These are phyloP conservation scores for Psilocybe azurescens DNA, from an alignment of 768 basidiomycete genomes.

Conservation along the genomic window DNA sequence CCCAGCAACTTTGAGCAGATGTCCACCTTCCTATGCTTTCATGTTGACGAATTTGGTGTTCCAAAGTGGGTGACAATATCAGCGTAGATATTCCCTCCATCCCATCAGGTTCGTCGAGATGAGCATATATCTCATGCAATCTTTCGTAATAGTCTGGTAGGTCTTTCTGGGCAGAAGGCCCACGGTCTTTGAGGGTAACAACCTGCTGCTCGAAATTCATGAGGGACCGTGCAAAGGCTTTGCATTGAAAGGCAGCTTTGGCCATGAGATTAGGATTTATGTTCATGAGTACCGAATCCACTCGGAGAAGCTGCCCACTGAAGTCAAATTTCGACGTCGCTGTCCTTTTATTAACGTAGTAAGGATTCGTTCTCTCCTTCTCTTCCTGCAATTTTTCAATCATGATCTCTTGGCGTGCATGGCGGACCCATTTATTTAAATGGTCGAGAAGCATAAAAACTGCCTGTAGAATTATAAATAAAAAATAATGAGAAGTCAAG, in stretches of 20 bases:
- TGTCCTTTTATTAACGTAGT: conserved; percentile 20
- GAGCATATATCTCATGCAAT: conserved; percentile 94
- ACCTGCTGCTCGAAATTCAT: conserved; percentile 95
- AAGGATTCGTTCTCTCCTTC: conserved; percentile 41
- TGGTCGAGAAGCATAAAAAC: conserved; percentile 96
- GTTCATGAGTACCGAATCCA: conserved; percentile 83
- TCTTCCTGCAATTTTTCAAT: conserved; percentile 46
- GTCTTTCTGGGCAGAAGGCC: conserved; percentile 44
- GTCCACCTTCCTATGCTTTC: conserved; percentile 98
- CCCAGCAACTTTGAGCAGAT: conserved; percentile 99
- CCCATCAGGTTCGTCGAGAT: conserved; percentile 97
- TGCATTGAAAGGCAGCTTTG: conserved; percentile 92
- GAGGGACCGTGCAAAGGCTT: conserved; percentile 90
- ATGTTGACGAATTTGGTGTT: conserved; percentile 97
- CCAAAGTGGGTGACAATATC: conserved; percentile 87
- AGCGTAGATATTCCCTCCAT: conserved; percentile 97
- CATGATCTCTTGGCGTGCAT: conserved; percentile 69
- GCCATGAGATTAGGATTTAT: conserved; percentile 92
- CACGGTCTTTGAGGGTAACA: conserved; percentile 49
- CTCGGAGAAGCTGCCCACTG: conserved; percentile 66
- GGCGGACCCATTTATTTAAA: conserved; percentile 86
- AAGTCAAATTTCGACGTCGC: conserved; percentile 36
- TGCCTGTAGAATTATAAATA: conserved; percentile 53
- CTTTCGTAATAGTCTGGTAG: conserved; percentile 83
- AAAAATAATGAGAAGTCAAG: background rate